Evolutionary conservation across 2,329 filamentous ascomycete genomes (phyloP).

Genomic region (Thermoascus crustaceus): DNA sequence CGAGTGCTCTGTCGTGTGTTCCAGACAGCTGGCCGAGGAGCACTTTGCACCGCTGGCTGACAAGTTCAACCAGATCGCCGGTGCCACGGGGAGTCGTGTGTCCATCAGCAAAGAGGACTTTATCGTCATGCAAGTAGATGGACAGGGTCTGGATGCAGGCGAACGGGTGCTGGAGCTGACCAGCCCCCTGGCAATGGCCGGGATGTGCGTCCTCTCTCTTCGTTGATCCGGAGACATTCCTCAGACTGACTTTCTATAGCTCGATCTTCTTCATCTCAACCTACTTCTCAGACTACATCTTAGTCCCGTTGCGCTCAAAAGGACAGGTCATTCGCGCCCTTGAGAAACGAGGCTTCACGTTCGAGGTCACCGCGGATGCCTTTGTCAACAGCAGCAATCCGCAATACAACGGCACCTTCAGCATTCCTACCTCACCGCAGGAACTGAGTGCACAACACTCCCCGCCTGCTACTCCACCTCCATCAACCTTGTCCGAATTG

Average conservation of each 20-base stretch:
- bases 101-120: slow-evolving; percentile 77
- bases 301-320: slow-evolving; percentile 71
- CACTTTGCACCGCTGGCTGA: slow-evolving; percentile 68
- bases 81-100: slow-evolving; percentile 43
- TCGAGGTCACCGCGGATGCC: slow-evolving; percentile 61
- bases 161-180: slow-evolving; percentile 87
- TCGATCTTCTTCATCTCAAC: slow-evolving; percentile 98
- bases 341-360: slow-evolving; percentile 71
- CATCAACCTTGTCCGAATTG: slow-evolving; percentile 68
- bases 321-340: slow-evolving; percentile 68
- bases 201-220: slow-evolving; percentile 51
- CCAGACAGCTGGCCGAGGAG: slow-evolving; percentile 61
- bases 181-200: slow-evolving; percentile 79
- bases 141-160: slow-evolving; percentile 81
- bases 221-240: neutral
- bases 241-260: slow-evolving; percentile 27
- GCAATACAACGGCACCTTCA: slow-evolving; percentile 33
- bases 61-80: slow-evolving; percentile 44
- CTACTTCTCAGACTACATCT: slow-evolving; percentile 95
- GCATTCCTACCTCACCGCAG: slow-evolving; percentile 25
- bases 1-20: slow-evolving; percentile 88
- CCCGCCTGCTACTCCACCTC: slow-evolving; percentile 62
- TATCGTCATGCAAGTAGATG: slow-evolving; percentile 81
- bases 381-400: slow-evolving; percentile 53
- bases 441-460: slow-evolving; percentile 18